phyloP scores from a whole-genome alignment of 352 stramenopile genomes.

The Globisporangium polare region DNA sequence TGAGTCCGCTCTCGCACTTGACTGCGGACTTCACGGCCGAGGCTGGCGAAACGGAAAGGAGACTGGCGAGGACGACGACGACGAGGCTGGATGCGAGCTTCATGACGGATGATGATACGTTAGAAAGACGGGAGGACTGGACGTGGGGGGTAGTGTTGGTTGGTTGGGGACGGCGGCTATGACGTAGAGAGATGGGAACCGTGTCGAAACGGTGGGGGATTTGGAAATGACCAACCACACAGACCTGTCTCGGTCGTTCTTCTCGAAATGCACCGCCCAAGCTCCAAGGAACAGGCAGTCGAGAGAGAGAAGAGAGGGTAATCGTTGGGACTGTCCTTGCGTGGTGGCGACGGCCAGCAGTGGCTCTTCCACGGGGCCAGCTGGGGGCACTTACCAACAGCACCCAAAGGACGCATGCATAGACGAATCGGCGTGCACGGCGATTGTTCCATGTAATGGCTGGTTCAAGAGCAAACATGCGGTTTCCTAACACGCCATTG shows the following conservation, averaged over 20 bases:
- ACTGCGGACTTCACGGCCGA: not conserved
- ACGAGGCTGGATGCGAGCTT: not conserved
- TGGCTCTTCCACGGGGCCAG: conserved; percentile 1
- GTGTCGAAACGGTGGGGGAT: not conserved
- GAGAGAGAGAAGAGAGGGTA: not conserved
- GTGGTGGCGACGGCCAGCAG: not conserved
- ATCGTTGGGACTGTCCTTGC: not conserved
- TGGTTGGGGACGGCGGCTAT: not conserved
- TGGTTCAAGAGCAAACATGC: too few relatives aligned
- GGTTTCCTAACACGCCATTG: too few relatives aligned
- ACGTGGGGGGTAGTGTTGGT: not conserved
- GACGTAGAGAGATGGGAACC: not conserved
- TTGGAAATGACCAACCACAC: not conserved
- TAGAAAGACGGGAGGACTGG: not conserved
- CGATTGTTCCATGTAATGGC: too few relatives aligned
- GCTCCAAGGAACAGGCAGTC: not conserved
- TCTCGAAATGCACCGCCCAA: too few relatives aligned
- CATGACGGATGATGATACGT: not conserved
- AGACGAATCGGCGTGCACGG: too few relatives aligned
- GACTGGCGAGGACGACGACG: not conserved
- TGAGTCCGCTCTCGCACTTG: conserved; percentile 2
- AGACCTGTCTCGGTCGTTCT: not conserved
- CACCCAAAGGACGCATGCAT: too few relatives aligned
- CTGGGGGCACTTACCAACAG: not conserved
- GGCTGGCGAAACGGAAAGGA: not conserved